phyloP scores from a whole-genome alignment of 2,329 filamentous ascomycete species.

The Neonectria neomacrospora region DNA sequence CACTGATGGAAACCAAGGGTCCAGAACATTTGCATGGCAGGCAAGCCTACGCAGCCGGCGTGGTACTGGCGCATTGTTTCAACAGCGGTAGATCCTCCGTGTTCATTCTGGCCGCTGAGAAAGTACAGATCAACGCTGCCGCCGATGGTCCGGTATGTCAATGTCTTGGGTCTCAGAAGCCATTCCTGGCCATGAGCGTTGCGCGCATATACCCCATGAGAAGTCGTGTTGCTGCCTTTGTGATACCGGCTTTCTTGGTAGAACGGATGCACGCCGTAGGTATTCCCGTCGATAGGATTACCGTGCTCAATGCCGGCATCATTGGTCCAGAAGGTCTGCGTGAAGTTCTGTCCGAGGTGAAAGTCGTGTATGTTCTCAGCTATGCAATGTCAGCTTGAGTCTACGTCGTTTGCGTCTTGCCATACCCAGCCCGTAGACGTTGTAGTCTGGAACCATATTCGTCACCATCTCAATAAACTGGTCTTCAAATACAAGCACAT shows the following conservation, averaged over 20 bases:
- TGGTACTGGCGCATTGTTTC: slow-evolving; percentile 3
- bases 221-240: slow-evolving; percentile 1
- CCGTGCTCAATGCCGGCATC: slow-evolving; percentile 1
- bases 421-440: neutral
- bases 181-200: slow-evolving; percentile 1
- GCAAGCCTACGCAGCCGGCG: slow-evolving; percentile 1
- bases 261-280: slow-evolving; percentile 2
- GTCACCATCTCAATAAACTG: slow-evolving; percentile 3
- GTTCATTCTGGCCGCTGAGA: neutral
- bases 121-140: slow-evolving; percentile 3
- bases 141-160: slow-evolving; percentile 1
- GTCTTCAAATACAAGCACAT: slow-evolving; percentile 3
- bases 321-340: slow-evolving; percentile 2
- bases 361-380: slow-evolving; percentile 5
- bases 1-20: slow-evolving; percentile 1
- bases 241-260: neutral
- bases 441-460: slow-evolving; percentile 2
- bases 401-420: neutral
- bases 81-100: neutral
- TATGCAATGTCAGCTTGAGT: neutral
- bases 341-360: neutral
- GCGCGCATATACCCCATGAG: neutral
- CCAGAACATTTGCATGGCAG: slow-evolving; percentile 2
- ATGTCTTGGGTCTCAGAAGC: neutral
- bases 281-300: neutral